Conservation (phyloP, 352 stramenopile genomes). For the Globisporangium uncinulatum region DNA sequence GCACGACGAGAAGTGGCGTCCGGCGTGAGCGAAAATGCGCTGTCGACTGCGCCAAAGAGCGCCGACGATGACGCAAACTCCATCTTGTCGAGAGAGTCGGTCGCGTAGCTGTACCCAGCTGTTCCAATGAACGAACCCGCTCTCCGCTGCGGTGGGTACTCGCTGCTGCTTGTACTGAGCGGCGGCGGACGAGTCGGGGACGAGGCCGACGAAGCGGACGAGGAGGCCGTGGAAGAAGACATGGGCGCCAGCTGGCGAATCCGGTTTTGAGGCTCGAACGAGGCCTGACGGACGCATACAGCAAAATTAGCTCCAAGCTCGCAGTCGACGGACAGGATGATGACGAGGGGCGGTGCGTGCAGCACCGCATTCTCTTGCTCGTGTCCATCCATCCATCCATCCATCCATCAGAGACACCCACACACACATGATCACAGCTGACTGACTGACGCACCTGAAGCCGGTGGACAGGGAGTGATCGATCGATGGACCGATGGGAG, state of each 20-base stretch:
- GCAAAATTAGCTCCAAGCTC: neutral
- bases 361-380: constrained; percentile 1
- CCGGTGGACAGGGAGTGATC: constrained; percentile 11
- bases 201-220: constrained; percentile 2
- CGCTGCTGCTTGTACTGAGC: neutral
- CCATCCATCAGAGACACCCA: neutral
- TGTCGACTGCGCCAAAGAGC: constrained; percentile 13
- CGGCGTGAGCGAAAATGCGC: constrained; percentile 12
- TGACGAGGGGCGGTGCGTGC: too few species aligned
- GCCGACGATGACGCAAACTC: constrained; percentile 16
- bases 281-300: neutral
- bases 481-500: constrained; percentile 17
- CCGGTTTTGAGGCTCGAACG: constrained; percentile 9
- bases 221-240: constrained; percentile 10
- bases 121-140: constrained; percentile 16
- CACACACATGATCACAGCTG: neutral
- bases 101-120: constrained; percentile 11
- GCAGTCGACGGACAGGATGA: neutral
- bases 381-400: too few species aligned
- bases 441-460: neutral
- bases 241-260: constrained; percentile 18
- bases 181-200: neutral
- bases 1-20: constrained; percentile 6
- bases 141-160: constrained; percentile 11
- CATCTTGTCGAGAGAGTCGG: constrained; percentile 24